Evolutionary conservation across 805 yeast genomes (phyloP).

Genomic region (Peterozyma xylosa): DNA sequence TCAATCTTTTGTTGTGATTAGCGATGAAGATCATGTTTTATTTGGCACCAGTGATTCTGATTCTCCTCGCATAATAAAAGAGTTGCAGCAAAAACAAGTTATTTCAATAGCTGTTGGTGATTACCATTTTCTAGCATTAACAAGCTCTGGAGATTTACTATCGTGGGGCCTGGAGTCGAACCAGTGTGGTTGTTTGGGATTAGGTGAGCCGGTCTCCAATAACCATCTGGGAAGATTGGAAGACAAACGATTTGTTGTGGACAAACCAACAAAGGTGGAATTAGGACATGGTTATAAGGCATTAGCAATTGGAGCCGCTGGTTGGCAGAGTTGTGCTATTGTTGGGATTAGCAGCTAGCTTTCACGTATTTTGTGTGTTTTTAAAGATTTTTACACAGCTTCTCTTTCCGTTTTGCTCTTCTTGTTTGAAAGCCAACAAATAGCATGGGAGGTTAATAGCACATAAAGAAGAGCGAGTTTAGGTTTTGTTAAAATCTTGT

Average conservation of each 20-base stretch:
- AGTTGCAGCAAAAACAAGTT: conserved; percentile 39
- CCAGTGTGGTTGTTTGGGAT: conserved; percentile 64
- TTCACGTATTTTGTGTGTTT: no score
- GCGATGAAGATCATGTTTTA: conserved; percentile 39
- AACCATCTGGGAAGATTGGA: conserved; percentile 17
- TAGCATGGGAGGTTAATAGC: no score
- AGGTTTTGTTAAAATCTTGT: no score
- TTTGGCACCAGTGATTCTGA: conserved; percentile 25
- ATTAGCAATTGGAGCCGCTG: conserved; percentile 62
- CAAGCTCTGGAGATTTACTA: conserved; percentile 45
- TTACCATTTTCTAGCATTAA: conserved; percentile 60
- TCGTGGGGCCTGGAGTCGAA: conserved; percentile 66
- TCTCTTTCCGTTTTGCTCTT: no score
- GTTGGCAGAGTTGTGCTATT: conserved; percentile 76
- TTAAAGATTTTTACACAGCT: no score
- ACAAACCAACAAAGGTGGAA: conserved; percentile 33
- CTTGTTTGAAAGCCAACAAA: no score
- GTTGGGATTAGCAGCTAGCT: conserved; percentile 13
- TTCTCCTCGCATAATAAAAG: conserved; percentile 26
- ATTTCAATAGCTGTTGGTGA: conserved; percentile 63
- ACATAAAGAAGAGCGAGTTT: no score
- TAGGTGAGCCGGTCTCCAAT: conserved; percentile 30
- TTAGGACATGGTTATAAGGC: conserved; percentile 33
- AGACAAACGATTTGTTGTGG: conserved; percentile 12
- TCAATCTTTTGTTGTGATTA: conserved; percentile 45